Conservation (phyloP, 495 filamentous ascomycete genomes). For the Neurospora terricola region DNA sequence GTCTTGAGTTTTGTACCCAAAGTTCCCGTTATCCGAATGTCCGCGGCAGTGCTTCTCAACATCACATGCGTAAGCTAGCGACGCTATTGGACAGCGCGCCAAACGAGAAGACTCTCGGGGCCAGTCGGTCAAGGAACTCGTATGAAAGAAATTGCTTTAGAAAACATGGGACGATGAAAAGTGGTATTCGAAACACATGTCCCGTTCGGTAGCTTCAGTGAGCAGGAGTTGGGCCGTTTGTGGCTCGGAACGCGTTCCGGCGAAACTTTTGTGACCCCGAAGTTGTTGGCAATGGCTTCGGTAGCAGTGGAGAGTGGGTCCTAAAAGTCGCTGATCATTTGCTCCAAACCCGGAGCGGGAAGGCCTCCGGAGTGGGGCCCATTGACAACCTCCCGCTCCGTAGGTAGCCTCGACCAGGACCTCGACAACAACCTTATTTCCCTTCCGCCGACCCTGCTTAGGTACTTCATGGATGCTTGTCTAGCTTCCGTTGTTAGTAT, state of each 20-base stretch:
- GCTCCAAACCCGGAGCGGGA: background rate
- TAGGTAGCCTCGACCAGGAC: background rate
- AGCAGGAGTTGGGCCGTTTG: background rate
- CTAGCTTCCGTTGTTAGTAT: background rate
- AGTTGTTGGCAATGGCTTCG: background rate
- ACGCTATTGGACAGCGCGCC: background rate
- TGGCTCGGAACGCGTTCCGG: background rate
- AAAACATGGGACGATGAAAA: background rate
- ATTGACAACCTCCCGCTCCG: background rate
- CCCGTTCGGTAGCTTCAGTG: background rate
- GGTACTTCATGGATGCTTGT: background rate
- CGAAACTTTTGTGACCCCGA: background rate
- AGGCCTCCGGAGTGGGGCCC: background rate
- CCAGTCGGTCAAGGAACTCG: background rate
- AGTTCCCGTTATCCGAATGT: background rate
- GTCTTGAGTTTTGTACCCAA: background rate
- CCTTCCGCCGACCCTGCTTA: background rate
- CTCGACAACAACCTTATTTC: background rate
- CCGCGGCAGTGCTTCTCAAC: background rate
- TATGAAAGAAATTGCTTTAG: background rate
- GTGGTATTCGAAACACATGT: background rate
- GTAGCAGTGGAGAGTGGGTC: background rate
- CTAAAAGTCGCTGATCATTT: background rate
- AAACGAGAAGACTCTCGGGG: background rate
- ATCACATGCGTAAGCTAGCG: background rate